Conservation (phyloP, 2,329 filamentous ascomycete genomes). For the Dryadomyces quercivorus region DNA sequence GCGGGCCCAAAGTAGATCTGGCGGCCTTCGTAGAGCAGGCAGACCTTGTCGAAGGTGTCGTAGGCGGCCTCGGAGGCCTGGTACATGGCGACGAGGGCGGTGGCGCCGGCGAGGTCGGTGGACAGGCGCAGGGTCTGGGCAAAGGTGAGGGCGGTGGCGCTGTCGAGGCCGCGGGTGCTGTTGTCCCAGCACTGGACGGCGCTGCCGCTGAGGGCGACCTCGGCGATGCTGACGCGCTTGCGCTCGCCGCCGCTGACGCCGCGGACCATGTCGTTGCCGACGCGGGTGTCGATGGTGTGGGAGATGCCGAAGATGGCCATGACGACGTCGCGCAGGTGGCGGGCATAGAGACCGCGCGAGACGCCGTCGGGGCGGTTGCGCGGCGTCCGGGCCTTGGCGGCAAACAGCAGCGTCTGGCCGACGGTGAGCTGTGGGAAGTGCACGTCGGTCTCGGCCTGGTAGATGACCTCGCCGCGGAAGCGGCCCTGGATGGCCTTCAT, state of each 20-base stretch:
- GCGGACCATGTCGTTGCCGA: slow-evolving; percentile 55
- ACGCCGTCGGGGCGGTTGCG: neutral
- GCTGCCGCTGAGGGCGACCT: slow-evolving; percentile 49
- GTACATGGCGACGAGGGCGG: slow-evolving; percentile 52
- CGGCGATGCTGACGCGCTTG: slow-evolving; percentile 66
- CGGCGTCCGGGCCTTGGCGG: slow-evolving; percentile 47
- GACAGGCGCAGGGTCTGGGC: slow-evolving; percentile 51
- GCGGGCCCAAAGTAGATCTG: slow-evolving; percentile 55
- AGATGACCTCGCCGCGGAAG: slow-evolving; percentile 27
- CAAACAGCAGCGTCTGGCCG: slow-evolving; percentile 53
- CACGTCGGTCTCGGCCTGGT: slow-evolving; percentile 55
- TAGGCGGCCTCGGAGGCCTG: slow-evolving; percentile 56
- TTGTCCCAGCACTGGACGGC: slow-evolving; percentile 64
- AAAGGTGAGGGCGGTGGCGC: slow-evolving; percentile 53
- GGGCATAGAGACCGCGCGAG: slow-evolving; percentile 22
- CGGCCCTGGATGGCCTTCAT: slow-evolving; percentile 21
- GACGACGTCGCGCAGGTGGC: slow-evolving; percentile 47
- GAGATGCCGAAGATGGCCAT: slow-evolving; percentile 60
- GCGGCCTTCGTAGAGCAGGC: slow-evolving; percentile 58
- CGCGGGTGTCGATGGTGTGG: slow-evolving; percentile 53
- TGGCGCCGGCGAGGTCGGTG: slow-evolving; percentile 50
- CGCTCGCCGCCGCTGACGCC: slow-evolving; percentile 51
- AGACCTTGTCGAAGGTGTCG: slow-evolving; percentile 54
- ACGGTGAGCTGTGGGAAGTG: slow-evolving; percentile 60
- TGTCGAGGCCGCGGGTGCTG: slow-evolving; percentile 52